Base-by-base conservation (phyloP, 2,329 filamentous ascomycete genomes). In the Alternaria triticina region DNA sequence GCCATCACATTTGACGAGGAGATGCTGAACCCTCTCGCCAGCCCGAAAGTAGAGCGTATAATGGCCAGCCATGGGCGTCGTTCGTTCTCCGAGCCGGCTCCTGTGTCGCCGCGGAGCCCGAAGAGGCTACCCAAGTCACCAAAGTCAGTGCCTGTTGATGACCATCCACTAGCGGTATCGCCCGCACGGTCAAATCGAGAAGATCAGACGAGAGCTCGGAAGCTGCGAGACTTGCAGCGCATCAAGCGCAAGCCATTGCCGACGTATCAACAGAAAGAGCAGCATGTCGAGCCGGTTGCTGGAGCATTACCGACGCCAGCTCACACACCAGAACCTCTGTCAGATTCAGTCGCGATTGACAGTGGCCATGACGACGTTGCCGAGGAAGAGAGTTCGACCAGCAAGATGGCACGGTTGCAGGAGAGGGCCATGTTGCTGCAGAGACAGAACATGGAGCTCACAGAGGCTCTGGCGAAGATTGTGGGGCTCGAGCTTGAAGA, bases 1-100 rank as follows among this genome's bases (percentile, higher is more conserved):
- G 67, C 70, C 11, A 58, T 71, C 15, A 64, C 64, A 15, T 77
- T 71, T 52, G 74, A 71, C 4, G 73, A 76, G 11, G 75, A 77
- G 33, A 70, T 74, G 68, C 62, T 77, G 2, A 68, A 70, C 43
- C 75, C 75, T 12, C 64, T 73, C 10, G 71, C 45, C 2, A 70
- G 72, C 23, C 50, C 63, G 10, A 57, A 47, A 9, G 59, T 75
- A 8, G 73, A 75, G 46, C 54, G 61, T 13, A 65, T 66, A 7
- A 63, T 75, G 10, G 63, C 70, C 3, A 66, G 52, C 12, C 57
- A 51, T 45, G 60, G 66, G 6, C 50, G 61, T 22, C 64, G 65
- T 12, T 68, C 70, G 3, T 64, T 68, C 27, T 67, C 70, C 20
- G 61, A 64, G 5, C 66, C 69, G 12, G 40, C 63, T 23, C 47